phyloP scores from a whole-genome alignment of 2,329 filamentous ascomycete species.

The Aspergillus quadrilineatus region DNA sequence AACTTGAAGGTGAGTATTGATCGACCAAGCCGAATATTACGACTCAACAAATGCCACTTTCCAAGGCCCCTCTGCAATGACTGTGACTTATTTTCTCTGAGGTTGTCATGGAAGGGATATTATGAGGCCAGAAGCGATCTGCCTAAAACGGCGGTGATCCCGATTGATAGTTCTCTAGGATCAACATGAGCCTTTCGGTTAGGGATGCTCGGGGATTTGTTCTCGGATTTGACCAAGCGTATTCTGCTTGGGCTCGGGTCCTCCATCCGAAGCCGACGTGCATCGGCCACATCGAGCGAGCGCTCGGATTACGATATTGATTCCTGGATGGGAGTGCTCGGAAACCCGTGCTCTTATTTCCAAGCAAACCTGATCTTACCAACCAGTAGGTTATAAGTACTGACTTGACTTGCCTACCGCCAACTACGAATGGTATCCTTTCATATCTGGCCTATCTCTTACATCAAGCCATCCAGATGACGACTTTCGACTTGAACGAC shows the following conservation, averaged over 20 bases:
- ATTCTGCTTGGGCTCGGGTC: neutral
- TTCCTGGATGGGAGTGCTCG: neutral
- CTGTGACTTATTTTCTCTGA: neutral
- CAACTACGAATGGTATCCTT: neutral
- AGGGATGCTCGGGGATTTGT: neutral
- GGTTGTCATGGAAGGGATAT: neutral
- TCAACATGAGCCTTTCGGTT: neutral
- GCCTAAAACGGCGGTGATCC: neutral
- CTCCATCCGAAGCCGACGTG: neutral
- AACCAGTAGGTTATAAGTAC: neutral
- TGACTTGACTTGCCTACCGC: neutral
- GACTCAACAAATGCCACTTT: neutral
- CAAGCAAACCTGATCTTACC: neutral
- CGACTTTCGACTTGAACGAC: slow-evolving; percentile 5
- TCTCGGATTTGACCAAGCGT: neutral
- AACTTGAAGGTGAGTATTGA: neutral
- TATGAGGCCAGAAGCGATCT: neutral
- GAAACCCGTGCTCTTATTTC: neutral
- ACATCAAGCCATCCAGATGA: neutral
- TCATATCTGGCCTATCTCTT: neutral
- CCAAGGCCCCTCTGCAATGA: neutral
- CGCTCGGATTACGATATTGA: too few species aligned
- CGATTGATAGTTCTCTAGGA: neutral
- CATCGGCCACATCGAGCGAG: neutral
- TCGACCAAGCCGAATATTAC: neutral